Percentiles rank a stretch among this genome's conserved stretches.
Conservation (phyloP, 495 filamentous ascomycete species). For the Achaetomiella virescens region DNA sequence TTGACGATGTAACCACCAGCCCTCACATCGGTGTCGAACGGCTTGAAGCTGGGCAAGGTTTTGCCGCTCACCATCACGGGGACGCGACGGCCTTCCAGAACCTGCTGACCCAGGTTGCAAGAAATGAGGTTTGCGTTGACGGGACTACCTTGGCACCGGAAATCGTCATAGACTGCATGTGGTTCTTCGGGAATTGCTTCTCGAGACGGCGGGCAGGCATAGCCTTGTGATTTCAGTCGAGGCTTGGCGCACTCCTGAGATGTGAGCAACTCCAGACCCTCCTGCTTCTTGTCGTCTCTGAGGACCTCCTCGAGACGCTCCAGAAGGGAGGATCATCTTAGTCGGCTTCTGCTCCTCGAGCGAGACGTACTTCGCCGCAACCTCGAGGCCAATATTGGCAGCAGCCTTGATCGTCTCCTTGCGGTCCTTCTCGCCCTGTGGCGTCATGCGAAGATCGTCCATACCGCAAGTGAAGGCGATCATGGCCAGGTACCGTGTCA, state of each 20-base stretch:
- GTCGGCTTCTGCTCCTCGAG: slow-evolving; percentile 55
- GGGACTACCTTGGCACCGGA: slow-evolving; percentile 85
- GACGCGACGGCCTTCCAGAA: slow-evolving; percentile 89
- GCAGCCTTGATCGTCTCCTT: slow-evolving; percentile 64
- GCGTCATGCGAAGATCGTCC: slow-evolving; percentile 86
- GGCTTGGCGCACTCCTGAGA: slow-evolving; percentile 58
- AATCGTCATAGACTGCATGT: slow-evolving; percentile 98
- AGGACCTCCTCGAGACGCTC: slow-evolving; percentile 81
- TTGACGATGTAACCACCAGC: slow-evolving; percentile 92
- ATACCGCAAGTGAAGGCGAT: slow-evolving; percentile 94
- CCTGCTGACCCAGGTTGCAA: slow-evolving; percentile 94
- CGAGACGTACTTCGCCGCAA: slow-evolving; percentile 88
- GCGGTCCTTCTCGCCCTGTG: slow-evolving; percentile 67
- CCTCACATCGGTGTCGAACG: slow-evolving; percentile 80
- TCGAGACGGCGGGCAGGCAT: slow-evolving; percentile 73
- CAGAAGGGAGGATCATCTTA: slow-evolving; percentile 57
- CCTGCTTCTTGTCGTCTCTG: slow-evolving; percentile 83
- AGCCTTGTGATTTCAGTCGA: slow-evolving; percentile 71
- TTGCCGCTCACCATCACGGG: slow-evolving; percentile 98
- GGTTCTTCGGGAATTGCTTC: slow-evolving; percentile 92
- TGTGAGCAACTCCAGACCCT: slow-evolving; percentile 76
- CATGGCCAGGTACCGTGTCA: slow-evolving; percentile 89
- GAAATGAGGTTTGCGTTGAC: slow-evolving; percentile 98
- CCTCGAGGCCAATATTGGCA: slow-evolving; percentile 67
- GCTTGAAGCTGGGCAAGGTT: slow-evolving; percentile 88